Evolutionary conservation across 805 yeast species (phyloP).

Genomic region (Hanseniaspora hatyaiensis): DNA sequence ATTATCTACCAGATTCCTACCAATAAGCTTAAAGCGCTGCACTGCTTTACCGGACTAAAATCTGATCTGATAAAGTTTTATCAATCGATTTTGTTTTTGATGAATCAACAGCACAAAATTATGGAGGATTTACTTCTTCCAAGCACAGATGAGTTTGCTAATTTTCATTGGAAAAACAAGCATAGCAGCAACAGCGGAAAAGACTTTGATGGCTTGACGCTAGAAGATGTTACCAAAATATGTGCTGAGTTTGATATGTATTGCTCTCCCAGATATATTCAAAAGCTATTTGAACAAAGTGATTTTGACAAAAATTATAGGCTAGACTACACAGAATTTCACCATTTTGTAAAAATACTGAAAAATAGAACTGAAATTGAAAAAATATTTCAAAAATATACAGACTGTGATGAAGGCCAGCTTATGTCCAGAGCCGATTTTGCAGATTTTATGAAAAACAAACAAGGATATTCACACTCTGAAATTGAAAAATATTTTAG

Average conservation of each 20-base stretch:
- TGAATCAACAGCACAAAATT: slow-evolving; percentile 46
- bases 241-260: slow-evolving; percentile 62
- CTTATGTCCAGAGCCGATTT: slow-evolving; percentile 29
- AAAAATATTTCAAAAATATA: slow-evolving; percentile 36
- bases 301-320: slow-evolving; percentile 40
- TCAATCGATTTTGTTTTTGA: slow-evolving; percentile 43
- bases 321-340: slow-evolving; percentile 62
- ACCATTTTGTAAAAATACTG: slow-evolving; percentile 55
- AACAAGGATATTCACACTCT: slow-evolving; percentile 38
- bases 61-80: slow-evolving; percentile 45
- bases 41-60: slow-evolving; percentile 51
- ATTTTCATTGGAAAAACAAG: slow-evolving; percentile 49
- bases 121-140: slow-evolving; percentile 54
- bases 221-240: slow-evolving; percentile 56
- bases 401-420: slow-evolving; percentile 19
- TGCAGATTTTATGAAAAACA: slow-evolving; percentile 34
- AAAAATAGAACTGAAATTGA: slow-evolving; percentile 55
- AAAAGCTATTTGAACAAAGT: slow-evolving; percentile 41
- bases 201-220: slow-evolving; percentile 35
- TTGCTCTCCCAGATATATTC: slow-evolving; percentile 44
- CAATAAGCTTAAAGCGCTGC: slow-evolving; percentile 63
- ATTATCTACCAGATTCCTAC: slow-evolving; percentile 56
- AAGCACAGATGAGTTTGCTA: slow-evolving; percentile 46
- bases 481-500: slow-evolving; percentile 30
- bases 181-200: slow-evolving; percentile 25